Evolutionary conservation across 2,329 filamentous ascomycete species (phyloP).

Genomic region (Ophiostoma tasmaniense): DNA sequence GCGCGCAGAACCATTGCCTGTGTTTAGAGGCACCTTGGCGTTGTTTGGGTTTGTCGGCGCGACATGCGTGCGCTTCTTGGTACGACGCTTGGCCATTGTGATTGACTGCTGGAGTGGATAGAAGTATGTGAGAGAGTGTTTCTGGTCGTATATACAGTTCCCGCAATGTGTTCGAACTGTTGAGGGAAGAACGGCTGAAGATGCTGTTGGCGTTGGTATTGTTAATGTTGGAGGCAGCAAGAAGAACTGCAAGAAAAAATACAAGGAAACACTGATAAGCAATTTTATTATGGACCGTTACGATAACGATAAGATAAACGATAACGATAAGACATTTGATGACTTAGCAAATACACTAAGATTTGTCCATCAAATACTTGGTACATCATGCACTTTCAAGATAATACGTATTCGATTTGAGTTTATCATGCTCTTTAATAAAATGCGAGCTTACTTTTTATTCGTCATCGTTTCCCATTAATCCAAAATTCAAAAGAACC

Average conservation of each 20-base stretch:
- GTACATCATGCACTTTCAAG: too few species aligned
- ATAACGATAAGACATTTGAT: neutral
- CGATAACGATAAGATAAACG: neutral
- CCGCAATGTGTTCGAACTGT: neutral
- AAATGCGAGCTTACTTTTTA: neutral
- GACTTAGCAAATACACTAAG: too few species aligned
- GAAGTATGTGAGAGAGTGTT: neutral
- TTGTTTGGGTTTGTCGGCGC: conserved; percentile 53
- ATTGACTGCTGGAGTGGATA: neutral
- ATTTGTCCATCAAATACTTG: too few species aligned
- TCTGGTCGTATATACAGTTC: neutral
- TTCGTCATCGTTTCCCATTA: neutral
- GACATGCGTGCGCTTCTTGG: conserved; percentile 83
- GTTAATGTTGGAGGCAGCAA: neutral
- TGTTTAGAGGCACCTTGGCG: conserved; percentile 41
- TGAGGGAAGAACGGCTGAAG: neutral
- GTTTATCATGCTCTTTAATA: neutral
- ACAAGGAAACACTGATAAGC: neutral
- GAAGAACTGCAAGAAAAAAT: conserved; percentile 2
- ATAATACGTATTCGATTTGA: too few species aligned
- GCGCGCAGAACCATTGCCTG: conserved; percentile 54
- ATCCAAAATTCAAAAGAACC: neutral
- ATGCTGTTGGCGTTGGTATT: neutral
- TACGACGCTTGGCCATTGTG: conserved; percentile 67
- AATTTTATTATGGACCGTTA: neutral